phyloP scores from a whole-genome alignment of 768 basidiomycete species.

The Auriscalpium vulgare region DNA sequence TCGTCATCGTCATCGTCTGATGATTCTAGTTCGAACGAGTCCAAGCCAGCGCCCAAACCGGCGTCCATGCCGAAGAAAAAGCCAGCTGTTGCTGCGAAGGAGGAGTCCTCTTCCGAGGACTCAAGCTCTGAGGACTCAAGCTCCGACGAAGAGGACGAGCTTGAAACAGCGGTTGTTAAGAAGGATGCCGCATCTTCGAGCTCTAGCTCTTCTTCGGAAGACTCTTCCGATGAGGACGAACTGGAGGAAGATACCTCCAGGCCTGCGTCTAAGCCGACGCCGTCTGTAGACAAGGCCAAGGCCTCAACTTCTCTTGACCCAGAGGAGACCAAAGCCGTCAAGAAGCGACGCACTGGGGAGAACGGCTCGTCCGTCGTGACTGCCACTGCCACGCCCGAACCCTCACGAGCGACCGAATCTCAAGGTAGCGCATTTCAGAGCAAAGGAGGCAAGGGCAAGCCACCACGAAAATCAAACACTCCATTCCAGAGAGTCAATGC shows the following conservation, averaged over 20 bases:
- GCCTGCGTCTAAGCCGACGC: constrained; percentile 4
- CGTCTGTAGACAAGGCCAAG: background rate
- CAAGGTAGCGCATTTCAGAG: constrained; percentile 1
- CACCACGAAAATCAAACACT: constrained; percentile 36
- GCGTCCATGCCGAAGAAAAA: constrained; percentile 2
- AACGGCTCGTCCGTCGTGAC: constrained; percentile 5
- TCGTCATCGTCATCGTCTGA: background rate
- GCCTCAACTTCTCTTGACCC: background rate
- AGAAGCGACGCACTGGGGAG: constrained; percentile 12
- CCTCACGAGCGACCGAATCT: constrained; percentile 20
- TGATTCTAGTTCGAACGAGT: constrained; percentile 2
- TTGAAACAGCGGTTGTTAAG: background rate
- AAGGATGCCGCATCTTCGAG: background rate
- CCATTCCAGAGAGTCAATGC: constrained; percentile 79
- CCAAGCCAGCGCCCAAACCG: constrained; percentile 1
- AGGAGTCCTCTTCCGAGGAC: background rate
- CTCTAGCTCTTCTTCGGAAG: constrained; percentile 9
- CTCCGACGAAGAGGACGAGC: constrained; percentile 12
- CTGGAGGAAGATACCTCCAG: background rate
- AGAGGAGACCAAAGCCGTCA: constrained; percentile 1
- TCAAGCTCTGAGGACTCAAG: constrained; percentile 17
- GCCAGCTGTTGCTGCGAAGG: background rate
- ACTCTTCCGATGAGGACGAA: constrained; percentile 2
- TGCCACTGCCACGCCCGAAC: background rate
- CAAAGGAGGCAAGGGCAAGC: constrained; percentile 24